Percentiles rank a stretch among this genome's conserved stretches.
These are phyloP conservation scores for Zizania latifolia DNA, from an alignment of 176 grass and related monocot species.

Conservation along the genomic window DNA sequence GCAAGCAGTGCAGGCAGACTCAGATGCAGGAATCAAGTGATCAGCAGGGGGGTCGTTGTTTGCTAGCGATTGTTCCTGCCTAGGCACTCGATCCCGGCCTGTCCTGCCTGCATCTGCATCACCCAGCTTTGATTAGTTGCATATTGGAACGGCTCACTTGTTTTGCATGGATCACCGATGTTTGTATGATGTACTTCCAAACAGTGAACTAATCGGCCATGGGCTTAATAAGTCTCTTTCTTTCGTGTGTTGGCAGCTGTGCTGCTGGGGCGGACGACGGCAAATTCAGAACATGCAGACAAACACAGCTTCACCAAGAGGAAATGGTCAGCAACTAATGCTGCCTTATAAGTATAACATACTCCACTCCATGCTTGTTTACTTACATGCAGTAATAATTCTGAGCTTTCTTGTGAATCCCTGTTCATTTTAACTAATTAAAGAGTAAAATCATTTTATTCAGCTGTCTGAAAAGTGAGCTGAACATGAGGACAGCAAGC, in stretches of 20 bases:
- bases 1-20: background rate
- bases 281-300: background rate
- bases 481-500: background rate
- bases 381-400: background rate
- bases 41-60: background rate
- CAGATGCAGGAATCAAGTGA: background rate
- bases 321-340: background rate
- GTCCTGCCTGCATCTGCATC: background rate
- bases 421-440: background rate
- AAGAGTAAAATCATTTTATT: too few species aligned
- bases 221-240: background rate
- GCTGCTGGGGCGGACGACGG: background rate
- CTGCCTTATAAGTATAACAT: background rate
- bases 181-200: background rate
- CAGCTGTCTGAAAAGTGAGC: background rate
- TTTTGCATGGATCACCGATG: conserved; percentile 1
- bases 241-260: background rate
- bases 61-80: conserved; percentile 7
- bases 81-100: background rate
- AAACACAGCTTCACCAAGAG: background rate
- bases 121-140: too few species aligned
- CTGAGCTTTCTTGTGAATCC: background rate
- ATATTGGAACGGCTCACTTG: background rate
- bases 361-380: background rate
- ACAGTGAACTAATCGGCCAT: background rate